phyloP scores from a whole-genome alignment of 1,284 basidiomycete genomes.

The Kwoniella shivajii region DNA sequence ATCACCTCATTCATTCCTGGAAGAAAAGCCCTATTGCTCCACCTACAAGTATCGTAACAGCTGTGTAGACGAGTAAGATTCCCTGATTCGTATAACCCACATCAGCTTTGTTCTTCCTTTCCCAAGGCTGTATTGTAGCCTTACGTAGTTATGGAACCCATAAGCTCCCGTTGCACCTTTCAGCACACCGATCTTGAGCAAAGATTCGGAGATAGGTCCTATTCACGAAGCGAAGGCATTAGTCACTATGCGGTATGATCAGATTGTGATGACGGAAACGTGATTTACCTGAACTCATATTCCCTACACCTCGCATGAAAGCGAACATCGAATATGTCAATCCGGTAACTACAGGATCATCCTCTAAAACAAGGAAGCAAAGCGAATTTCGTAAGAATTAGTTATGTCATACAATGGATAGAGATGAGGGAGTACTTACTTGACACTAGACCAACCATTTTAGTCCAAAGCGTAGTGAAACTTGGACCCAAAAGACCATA shows the following conservation, averaged over 20 bases:
- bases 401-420: neutral
- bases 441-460: constrained; percentile 39
- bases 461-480: constrained; percentile 44
- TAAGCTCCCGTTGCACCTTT: constrained; percentile 45
- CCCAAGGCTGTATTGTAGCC: constrained; percentile 5
- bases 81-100: constrained; percentile 8
- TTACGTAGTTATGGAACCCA: constrained; percentile 46
- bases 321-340: constrained; percentile 49
- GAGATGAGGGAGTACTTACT: constrained; percentile 21
- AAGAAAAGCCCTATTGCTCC: constrained; percentile 15
- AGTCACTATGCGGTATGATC: neutral
- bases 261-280: neutral
- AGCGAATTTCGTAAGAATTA: constrained; percentile 2
- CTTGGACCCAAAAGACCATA: constrained; percentile 40
- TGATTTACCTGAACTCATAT: constrained; percentile 45
- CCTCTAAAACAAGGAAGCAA: constrained; percentile 24
- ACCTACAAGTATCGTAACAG: constrained; percentile 19
- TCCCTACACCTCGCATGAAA: constrained; percentile 49
- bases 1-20: neutral
- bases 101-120: neutral
- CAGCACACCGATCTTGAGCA: constrained; percentile 4
- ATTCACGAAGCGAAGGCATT: neutral
- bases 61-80: constrained; percentile 20
- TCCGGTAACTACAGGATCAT: constrained; percentile 44
- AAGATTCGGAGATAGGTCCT: constrained; percentile 12